These are phyloP conservation scores for Leucocoprinus leucothites DNA, from an alignment of 768 basidiomycete species.

Conservation along the genomic window DNA sequence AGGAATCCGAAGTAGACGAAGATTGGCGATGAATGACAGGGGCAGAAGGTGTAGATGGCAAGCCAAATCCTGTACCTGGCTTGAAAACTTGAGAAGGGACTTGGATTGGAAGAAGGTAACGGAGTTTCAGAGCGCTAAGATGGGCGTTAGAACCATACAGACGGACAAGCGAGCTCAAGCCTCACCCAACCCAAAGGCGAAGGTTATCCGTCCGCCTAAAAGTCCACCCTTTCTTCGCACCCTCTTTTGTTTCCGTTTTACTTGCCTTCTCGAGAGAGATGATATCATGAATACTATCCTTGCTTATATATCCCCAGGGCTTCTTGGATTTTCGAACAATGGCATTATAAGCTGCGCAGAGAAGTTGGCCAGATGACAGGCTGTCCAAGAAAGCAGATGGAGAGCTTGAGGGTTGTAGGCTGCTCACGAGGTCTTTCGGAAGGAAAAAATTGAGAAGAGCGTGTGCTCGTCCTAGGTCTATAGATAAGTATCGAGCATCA, in stretches of 20 bases:
- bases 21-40: conserved; percentile 15
- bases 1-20: conserved; percentile 23
- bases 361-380: conserved; percentile 73
- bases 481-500: conserved; percentile 4
- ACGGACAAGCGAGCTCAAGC: conserved; percentile 15
- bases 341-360: conserved; percentile 79
- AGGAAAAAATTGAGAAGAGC: conserved; percentile 59
- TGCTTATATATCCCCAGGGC: conserved; percentile 86
- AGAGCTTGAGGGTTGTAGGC: conserved; percentile 16
- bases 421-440: conserved; percentile 39
- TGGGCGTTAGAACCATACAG: neutral
- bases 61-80: conserved; percentile 15
- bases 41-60: conserved; percentile 21
- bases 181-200: conserved; percentile 81
- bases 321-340: conserved; percentile 77
- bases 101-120: conserved; percentile 73
- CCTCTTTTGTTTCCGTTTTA: conserved; percentile 40
- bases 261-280: conserved; percentile 56
- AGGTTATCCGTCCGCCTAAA: conserved; percentile 86
- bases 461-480: conserved; percentile 57
- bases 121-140: conserved; percentile 72
- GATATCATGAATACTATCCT: conserved; percentile 78
- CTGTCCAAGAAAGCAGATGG: conserved; percentile 46
- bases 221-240: conserved; percentile 68
- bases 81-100: conserved; percentile 39